Evolutionary conservation across 2,329 filamentous ascomycete genomes (phyloP), one percentile per base, ranked within the genome.

Genomic region (Metarhizium guizhouense): DNA sequence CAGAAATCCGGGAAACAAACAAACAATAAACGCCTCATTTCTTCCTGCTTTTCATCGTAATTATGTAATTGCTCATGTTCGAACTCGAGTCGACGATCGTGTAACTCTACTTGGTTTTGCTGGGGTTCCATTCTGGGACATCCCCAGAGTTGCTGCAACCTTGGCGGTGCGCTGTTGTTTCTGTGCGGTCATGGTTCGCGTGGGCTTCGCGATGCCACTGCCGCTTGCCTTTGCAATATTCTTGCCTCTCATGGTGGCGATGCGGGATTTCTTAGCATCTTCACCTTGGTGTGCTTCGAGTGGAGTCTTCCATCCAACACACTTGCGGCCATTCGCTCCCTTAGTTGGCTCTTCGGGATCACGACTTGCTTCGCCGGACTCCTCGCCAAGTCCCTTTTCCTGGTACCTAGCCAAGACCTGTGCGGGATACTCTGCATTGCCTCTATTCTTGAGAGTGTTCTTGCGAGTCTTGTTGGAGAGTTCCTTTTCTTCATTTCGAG

Each of bases 391-490:
- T 51, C 55, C 49, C 48, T 64, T 58, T 55, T 63, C 64, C 50
- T 61, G 61, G 54, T 62, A 57, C 59, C 61, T 68, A 59, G 66
- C 70, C 50, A 72, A 60, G 51, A 70, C 60, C 48, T 70, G 63
- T 32, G 67, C 63, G 16, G 70, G 68, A 53, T 68, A 67, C 62
- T 70, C 67, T 16, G 70, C 64, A 47, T 65, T 63, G 25, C 68
- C 69, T 64, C 61, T 70, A 60, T 72, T 72, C 58, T 59, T 66
- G 54, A 60, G 63, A 52, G 70, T 72, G 58, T 72, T 72, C 52
- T 58, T 55, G 25, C 66, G 65, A 6, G 70, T 72, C 60, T 68
- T 66, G 36, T 65, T 61, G 3, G 61, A 65, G 52, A 70, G 55
- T 43, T 71, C 67, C 47, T 70, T 67, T 50, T 70, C 66, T 47